Evolutionary conservation across 495 filamentous ascomycete species (phyloP).

Genomic region (Stereocaulon alpinum): DNA sequence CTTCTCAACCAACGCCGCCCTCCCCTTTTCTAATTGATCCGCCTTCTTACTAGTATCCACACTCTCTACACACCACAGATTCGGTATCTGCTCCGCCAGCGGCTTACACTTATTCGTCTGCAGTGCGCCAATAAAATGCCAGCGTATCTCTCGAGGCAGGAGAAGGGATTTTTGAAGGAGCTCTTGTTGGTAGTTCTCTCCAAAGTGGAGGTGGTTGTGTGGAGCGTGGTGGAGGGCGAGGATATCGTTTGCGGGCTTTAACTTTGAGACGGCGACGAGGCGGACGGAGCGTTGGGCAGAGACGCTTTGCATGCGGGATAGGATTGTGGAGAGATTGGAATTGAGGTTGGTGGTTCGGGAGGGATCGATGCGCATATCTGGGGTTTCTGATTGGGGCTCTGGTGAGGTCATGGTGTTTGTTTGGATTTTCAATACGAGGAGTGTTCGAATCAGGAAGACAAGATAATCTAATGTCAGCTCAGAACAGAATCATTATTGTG

Average conservation of each 20-base stretch:
- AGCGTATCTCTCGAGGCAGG: slow-evolving; percentile 69
- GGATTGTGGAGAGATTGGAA: slow-evolving; percentile 12
- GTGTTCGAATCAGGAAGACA: not conserved
- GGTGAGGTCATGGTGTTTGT: slow-evolving; percentile 2
- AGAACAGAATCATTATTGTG: too few species aligned
- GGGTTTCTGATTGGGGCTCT: not conserved
- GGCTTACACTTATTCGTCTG: slow-evolving; percentile 87
- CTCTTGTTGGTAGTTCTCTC: slow-evolving; percentile 96
- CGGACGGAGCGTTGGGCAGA: slow-evolving; percentile 37
- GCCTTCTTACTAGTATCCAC: slow-evolving; percentile 85
- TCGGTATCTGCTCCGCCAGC: slow-evolving; percentile 71
- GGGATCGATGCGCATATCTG: slow-evolving; percentile 17
- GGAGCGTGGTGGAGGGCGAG: slow-evolving; percentile 62
- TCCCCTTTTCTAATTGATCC: slow-evolving; percentile 63
- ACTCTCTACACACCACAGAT: slow-evolving; percentile 87
- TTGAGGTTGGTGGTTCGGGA: slow-evolving; percentile 14
- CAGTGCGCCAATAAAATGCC: slow-evolving; percentile 93
- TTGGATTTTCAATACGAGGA: not conserved
- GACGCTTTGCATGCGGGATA: slow-evolving; percentile 11
- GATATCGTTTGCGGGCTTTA: slow-evolving; percentile 84
- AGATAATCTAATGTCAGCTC: too few species aligned
- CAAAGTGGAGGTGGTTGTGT: slow-evolving; percentile 63
- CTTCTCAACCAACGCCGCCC: slow-evolving; percentile 39
- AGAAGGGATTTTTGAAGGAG: slow-evolving; percentile 72
- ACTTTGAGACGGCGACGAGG: slow-evolving; percentile 86